Evolutionary conservation across 164 flowering plant genomes (phyloP).

Genomic region (Kalanchoe fedtschenkoi): DNA sequence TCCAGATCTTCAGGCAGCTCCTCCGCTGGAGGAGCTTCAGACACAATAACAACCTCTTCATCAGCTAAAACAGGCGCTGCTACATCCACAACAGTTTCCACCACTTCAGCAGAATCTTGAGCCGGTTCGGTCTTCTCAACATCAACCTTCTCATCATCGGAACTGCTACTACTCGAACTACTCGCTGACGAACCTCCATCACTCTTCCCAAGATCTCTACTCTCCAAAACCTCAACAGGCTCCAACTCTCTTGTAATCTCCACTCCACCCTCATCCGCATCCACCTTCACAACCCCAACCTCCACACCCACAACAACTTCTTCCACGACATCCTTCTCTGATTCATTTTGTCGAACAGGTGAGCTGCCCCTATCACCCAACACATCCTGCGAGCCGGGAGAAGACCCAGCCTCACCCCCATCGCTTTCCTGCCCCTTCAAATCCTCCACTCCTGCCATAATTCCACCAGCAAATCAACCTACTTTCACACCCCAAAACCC

Average conservation of each 20-base stretch:
- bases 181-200: not conserved
- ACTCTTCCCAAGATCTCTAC: not conserved
- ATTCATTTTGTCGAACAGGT: not conserved
- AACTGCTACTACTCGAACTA: slow-evolving; percentile 1
- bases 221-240: not conserved
- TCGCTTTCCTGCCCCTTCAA: not conserved
- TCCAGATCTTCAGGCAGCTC: not conserved
- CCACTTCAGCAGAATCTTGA: not conserved
- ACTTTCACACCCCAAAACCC: not conserved
- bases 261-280: not conserved
- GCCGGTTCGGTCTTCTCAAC: not conserved
- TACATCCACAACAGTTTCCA: not conserved
- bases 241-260: slow-evolving; percentile 1
- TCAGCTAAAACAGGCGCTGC: not conserved
- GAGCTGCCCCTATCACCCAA: not conserved
- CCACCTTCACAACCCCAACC: not conserved
- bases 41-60: not conserved
- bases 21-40: not conserved
- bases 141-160: not conserved
- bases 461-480: not conserved
- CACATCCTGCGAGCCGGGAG: not conserved
- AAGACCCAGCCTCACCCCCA: not conserved
- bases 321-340: not conserved
- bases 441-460: not conserved
- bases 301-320: not conserved